A percentile compares a stretch with the other conserved stretches of the same genome.
Evolutionary conservation across 805 yeast genomes (phyloP).

Genomic region (Saccharomycopsis sp.): DNA sequence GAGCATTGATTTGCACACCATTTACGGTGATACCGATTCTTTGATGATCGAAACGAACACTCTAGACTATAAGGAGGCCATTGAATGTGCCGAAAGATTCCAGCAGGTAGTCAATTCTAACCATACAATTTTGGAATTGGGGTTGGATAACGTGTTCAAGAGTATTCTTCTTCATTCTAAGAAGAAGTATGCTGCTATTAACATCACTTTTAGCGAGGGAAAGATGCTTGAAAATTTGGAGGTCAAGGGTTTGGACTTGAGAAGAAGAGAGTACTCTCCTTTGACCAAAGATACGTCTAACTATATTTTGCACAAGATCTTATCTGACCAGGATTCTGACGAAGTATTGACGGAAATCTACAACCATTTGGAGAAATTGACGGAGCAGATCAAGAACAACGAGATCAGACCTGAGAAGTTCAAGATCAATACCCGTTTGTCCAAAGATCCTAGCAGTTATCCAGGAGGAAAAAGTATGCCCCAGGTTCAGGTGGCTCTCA

Average conservation of each 20-base stretch:
- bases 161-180: conserved; percentile 83
- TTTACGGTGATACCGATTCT: conserved; percentile 98
- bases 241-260: conserved; percentile 95
- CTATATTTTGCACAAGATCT: conserved; percentile 61
- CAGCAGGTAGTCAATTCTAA: conserved; percentile 82
- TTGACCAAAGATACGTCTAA: conserved; percentile 83
- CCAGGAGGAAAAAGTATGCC: conserved; percentile 79
- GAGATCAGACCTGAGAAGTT: conserved; percentile 60
- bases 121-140: conserved; percentile 83
- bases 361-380: conserved; percentile 57
- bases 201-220: conserved; percentile 47
- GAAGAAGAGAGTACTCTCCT: conserved; percentile 93
- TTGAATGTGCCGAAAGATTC: conserved; percentile 77
- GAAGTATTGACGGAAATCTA: conserved; percentile 68
- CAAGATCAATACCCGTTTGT: conserved; percentile 78
- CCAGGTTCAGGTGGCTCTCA: conserved; percentile 84
- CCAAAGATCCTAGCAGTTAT: conserved; percentile 83
- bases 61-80: conserved; percentile 61
- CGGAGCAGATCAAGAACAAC: conserved; percentile 49
- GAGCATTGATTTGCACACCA: conserved; percentile 70
- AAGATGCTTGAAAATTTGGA: conserved; percentile 58
- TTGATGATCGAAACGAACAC: conserved; percentile 95
- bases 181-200: conserved; percentile 94
- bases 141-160: conserved; percentile 88
- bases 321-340: conserved; percentile 71